These are phyloP conservation scores for Colletotrichum neosansevieriae DNA, from an alignment of 2,329 filamentous ascomycete species.

Conservation along the genomic window DNA sequence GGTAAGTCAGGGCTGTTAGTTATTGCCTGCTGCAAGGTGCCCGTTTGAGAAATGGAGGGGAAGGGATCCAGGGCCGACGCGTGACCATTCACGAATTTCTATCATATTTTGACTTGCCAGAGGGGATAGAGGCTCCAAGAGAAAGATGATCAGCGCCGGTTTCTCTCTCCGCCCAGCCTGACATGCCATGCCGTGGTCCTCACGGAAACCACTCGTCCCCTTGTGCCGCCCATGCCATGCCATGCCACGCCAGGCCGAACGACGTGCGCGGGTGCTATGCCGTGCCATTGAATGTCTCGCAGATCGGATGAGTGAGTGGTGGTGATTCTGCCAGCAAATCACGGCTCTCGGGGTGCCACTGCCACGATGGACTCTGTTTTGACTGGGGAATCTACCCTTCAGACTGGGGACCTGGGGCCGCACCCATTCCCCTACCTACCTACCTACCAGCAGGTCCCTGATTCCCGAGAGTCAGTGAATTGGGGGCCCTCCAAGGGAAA, in stretches of 20 bases:
- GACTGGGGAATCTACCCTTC: slow-evolving; percentile 9
- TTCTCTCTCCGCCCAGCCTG: slow-evolving; percentile 14
- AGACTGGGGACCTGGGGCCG: background rate
- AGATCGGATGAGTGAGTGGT: slow-evolving; percentile 23
- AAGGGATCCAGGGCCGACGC: slow-evolving; percentile 25
- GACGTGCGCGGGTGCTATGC: slow-evolving; percentile 6
- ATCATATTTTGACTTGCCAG: slow-evolving; percentile 29
- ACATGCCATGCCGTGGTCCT: background rate
- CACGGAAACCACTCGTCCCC: background rate
- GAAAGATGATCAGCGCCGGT: background rate
- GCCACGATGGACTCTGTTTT: slow-evolving; percentile 19
- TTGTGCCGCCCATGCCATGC: background rate
- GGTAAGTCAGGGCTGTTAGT: slow-evolving; percentile 20
- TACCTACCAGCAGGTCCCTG: background rate
- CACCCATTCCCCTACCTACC: background rate
- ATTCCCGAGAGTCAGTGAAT: background rate
- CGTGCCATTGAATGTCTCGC: slow-evolving; percentile 26
- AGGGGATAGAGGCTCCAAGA: background rate
- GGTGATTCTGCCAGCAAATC: slow-evolving; percentile 25
- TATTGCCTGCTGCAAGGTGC: slow-evolving; percentile 32
- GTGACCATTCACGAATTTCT: slow-evolving; percentile 37
- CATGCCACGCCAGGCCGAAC: slow-evolving; percentile 1
- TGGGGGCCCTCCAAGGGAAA: background rate
- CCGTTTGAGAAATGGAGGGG: slow-evolving; percentile 28
- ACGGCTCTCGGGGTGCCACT: slow-evolving; percentile 26